Percentiles rank a stretch among this genome's conserved stretches.
Evolutionary conservation across 495 filamentous ascomycete genomes (phyloP).

Genomic region (Neurospora terricola): DNA sequence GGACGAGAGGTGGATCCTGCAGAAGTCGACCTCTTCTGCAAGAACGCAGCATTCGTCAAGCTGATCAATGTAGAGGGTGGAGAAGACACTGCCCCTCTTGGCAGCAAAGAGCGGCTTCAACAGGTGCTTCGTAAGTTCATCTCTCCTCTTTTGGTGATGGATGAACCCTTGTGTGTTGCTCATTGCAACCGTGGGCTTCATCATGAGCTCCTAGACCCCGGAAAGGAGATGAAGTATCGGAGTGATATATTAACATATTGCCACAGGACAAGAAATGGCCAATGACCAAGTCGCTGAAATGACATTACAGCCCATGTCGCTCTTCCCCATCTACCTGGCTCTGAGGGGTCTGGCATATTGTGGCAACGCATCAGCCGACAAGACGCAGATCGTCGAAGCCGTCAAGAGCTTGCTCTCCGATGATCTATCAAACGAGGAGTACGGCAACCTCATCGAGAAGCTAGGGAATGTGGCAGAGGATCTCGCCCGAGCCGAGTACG

Average conservation of each 20-base stretch:
- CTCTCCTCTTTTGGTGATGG: not conserved
- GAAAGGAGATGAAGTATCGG: not conserved
- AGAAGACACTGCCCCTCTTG: conserved; percentile 2
- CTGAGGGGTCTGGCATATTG: conserved; percentile 46
- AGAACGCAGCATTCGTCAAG: conserved; percentile 88
- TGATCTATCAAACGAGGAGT: not conserved
- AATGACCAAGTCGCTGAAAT: conserved; percentile 34
- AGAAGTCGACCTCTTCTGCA: conserved; percentile 91
- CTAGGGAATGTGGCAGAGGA: conserved; percentile 37
- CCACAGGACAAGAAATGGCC: conserved; percentile 26
- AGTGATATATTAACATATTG: conserved; percentile 8
- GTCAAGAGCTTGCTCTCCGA: conserved; percentile 26
- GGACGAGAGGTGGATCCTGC: conserved; percentile 51
- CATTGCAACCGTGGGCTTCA: not conserved
- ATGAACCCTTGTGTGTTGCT: not conserved
- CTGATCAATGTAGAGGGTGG: conserved; percentile 49
- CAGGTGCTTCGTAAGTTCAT: conserved; percentile 24
- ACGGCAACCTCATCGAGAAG: not conserved
- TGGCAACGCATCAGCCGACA: conserved; percentile 32
- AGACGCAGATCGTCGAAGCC: conserved; percentile 27
- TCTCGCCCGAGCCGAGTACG: conserved; percentile 66
- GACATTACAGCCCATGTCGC: conserved; percentile 42
- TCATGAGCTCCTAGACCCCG: not conserved
- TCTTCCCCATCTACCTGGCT: conserved; percentile 72
- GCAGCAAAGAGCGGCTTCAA: conserved; percentile 17